These are phyloP conservation scores for Phellinidium pouzarii DNA, from an alignment of 1,284 basidiomycete species.

Conservation along the genomic window DNA sequence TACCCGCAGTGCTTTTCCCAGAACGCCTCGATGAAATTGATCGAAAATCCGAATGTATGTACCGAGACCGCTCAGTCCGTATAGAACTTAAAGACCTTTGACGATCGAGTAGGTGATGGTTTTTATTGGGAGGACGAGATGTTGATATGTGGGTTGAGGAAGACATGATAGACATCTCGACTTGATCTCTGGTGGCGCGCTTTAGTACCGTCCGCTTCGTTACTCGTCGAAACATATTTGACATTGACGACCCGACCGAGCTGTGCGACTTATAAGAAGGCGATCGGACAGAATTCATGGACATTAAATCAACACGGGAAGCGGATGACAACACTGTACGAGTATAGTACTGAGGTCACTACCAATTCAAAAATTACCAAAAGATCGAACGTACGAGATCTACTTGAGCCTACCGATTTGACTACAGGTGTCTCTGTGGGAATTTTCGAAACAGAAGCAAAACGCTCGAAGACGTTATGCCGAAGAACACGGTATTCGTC, in stretches of 20 bases:
- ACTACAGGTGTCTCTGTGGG: slow-evolving; percentile 58
- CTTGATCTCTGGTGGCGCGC: not conserved
- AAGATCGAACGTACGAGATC: slow-evolving; percentile 26
- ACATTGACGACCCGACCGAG: slow-evolving; percentile 53
- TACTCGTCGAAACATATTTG: slow-evolving; percentile 52
- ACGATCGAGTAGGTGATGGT: slow-evolving; percentile 31
- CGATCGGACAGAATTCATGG: slow-evolving; percentile 32
- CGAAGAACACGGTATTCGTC: slow-evolving; percentile 73
- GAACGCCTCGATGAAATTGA: slow-evolving; percentile 12
- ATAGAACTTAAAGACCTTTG: slow-evolving; percentile 40
- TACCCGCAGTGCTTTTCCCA: not conserved
- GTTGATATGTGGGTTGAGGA: not conserved
- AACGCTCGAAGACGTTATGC: slow-evolving; percentile 69
- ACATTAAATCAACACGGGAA: slow-evolving; percentile 3
- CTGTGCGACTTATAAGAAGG: slow-evolving; percentile 55
- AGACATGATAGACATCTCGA: slow-evolving; percentile 6
- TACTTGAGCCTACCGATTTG: slow-evolving; percentile 34
- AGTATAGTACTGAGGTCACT: slow-evolving; percentile 8
- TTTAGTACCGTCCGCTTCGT: slow-evolving; percentile 32
- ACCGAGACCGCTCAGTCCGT: slow-evolving; percentile 20
- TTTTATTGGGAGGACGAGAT: slow-evolving; percentile 20
- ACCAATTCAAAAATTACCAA: slow-evolving; percentile 22
- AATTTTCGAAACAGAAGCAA: slow-evolving; percentile 47
- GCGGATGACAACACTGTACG: slow-evolving; percentile 14
- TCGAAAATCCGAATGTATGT: slow-evolving; percentile 7